Base-by-base conservation (phyloP, 2,329 filamentous ascomycete species). In the Microsporum canis region DNA sequence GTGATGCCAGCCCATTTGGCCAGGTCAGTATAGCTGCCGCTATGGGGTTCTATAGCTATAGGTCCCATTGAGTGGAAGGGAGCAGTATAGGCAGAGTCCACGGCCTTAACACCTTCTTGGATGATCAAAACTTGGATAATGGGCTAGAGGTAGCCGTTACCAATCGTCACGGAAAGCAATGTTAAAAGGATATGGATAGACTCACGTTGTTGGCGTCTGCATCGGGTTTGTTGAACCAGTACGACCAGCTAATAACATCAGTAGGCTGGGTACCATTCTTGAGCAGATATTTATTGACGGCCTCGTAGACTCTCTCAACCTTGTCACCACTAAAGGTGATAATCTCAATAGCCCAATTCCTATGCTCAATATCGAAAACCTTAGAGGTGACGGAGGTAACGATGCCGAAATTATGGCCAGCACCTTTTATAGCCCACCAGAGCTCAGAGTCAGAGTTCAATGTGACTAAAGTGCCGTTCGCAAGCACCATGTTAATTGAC, bases 361-460 rank as follows among this genome's bases (percentile, higher is more conserved):
- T 36, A 73, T 73, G 63, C 51, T 79, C 74, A 14, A 55, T 36
- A 34, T 55, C 33, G 65, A 79, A 80, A 57, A 82, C 75, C 66
- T 78, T 78, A n/a, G 72, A 71, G 0, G 73, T 77, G 7, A 78
- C 69, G 0, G 75, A 75, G 1, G 78, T 81, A 12, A 84, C 78
- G 59, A 84, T 77, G 43, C 82, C 82, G 62, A 84, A 84, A 68
- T 84, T 84, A 62, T 83, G 79, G 0, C 81, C 82, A 1, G 81
- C 82, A 3, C 82, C 82, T 57, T 75, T 73, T 64, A 84, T 74
- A 0, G 73, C 82, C 82, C 81, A 85, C 68, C 75, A 84, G 5
- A 84, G 74, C 38, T 84, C 80, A 0, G 77, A 76, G 5, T 71
- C 70, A 43, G 71, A 67, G 61, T 76, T 68, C 0, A 80, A 69